Conservation (phyloP, 2,329 filamentous ascomycete species). For the Phialemoniopsis sp. region DNA sequence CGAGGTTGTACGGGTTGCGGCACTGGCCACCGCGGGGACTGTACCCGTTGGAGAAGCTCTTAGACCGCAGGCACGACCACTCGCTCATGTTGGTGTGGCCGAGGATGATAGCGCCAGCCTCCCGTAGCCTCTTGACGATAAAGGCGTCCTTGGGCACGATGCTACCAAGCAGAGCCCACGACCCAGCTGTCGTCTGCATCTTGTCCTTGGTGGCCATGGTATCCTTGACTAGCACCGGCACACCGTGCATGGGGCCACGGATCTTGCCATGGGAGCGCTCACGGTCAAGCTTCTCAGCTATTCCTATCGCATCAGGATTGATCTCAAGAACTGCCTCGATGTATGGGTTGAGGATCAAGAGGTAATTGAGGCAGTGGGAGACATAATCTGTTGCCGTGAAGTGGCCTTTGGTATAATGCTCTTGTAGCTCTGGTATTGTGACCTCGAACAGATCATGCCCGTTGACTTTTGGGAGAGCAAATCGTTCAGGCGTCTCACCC, state of each 20-base stretch:
- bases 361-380: neutral
- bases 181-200: conserved; percentile 58
- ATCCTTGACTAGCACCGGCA: conserved; percentile 63
- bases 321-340: conserved; percentile 16
- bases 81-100: conserved; percentile 61
- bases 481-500: too few relatives aligned
- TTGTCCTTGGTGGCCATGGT: conserved; percentile 58
- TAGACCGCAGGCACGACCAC: conserved; percentile 38
- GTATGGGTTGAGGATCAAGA: neutral
- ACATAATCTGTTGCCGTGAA: neutral
- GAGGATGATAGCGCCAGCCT: conserved; percentile 57
- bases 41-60: neutral
- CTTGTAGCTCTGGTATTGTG: neutral
- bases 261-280: conserved; percentile 19
- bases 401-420: neutral
- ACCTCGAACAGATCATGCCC: neutral
- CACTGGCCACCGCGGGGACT: conserved; percentile 9
- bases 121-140: conserved; percentile 51
- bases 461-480: neutral
- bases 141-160: conserved; percentile 35
- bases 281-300: conserved; percentile 23
- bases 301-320: conserved; percentile 26
- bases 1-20: conserved; percentile 10
- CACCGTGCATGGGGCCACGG: conserved; percentile 51
- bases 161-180: conserved; percentile 52